Base-by-base conservation (phyloP, 352 stramenopile species). In the Globisporangium radiosum region DNA sequence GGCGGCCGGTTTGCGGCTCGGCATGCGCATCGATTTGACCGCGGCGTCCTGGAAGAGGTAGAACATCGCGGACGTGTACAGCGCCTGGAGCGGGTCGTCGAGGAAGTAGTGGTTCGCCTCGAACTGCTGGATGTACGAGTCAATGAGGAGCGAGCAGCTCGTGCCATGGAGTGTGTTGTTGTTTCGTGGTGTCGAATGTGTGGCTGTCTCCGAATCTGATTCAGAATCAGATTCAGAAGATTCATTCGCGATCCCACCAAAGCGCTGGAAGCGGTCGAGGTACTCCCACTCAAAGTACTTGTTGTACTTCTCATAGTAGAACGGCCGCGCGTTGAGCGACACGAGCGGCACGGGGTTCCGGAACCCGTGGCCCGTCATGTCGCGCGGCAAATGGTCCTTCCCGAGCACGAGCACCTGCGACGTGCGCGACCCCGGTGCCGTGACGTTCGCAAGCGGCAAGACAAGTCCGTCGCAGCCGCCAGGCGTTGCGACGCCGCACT, bases 101-200 rank as follows among this genome's bases (percentile, higher is more conserved):
- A 33, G 25, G 25, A 33, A 33, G 25, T 33, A 33, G 25, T 33
- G 25, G 1, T 33, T 33, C 25, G 25, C 25, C 25, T 33, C 25
- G 25, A 33, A 33, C 25, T 33, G 25, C 25, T 33, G 25, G 25
- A 33, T 33, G 1, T 33, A 33, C 25, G 25, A 33, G 50, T 85
- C 75, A n/a, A 78, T 65, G 2, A 81, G 59, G 4, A 70, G 56
- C 13, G 71, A 81, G 58, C 73, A 85, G 10, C 74, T 54, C 4
- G 51, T 17, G 10, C 67, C 66, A 2, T 19, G 57, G 39, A 85
- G 57, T 7, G 15, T 15, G 10, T 64, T 51, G 4, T 49, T 47
- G 60, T 61, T 65, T 5, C 5, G 47, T 10, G 5, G 47, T 13
- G 49, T 17, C 33, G 49, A 0, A 4, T 4, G 33, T 13, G 47